A percentile compares a stretch with the other conserved stretches of the same genome.
Conservation (phyloP, 441 rosid genomes). For the Adansonia grandidieri region DNA sequence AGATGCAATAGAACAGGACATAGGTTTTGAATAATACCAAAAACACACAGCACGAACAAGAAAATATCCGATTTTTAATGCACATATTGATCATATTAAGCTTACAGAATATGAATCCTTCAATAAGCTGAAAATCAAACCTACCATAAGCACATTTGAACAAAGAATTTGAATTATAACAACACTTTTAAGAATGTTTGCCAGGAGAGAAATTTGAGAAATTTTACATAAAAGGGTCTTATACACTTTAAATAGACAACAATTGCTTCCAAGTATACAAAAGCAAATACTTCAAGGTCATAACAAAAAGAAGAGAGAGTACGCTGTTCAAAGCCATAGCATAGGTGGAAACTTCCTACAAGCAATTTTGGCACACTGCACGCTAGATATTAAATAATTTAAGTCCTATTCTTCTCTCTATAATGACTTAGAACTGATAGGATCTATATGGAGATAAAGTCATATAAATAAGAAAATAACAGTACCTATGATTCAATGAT, state of each 20-base stretch:
- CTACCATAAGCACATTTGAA: not conserved
- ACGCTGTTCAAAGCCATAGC: not conserved
- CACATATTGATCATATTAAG: not conserved
- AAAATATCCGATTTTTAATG: not conserved
- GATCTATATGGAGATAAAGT: slow-evolving; percentile 1
- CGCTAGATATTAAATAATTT: not conserved
- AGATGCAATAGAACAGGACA: not conserved
- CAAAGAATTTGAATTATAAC: not conserved
- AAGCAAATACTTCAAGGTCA: not conserved
- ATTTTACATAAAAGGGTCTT: not conserved
- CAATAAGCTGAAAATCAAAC: not conserved
- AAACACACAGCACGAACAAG: not conserved
- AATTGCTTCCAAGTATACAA: not conserved
- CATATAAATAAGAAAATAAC: not conserved
- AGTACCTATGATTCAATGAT: slow-evolving; percentile 1
- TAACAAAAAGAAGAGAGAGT: not conserved
- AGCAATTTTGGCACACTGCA: slow-evolving; percentile 1
- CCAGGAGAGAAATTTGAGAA: not conserved
- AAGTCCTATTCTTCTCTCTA: not conserved
- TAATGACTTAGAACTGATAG: not conserved
- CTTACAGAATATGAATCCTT: not conserved
- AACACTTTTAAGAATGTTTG: not conserved
- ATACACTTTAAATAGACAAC: not conserved
- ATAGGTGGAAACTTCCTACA: not conserved
- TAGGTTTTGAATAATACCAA: not conserved